Evolutionary conservation across 2,329 filamentous ascomycete species (phyloP).

Genomic region (Fonsecaea multimorphosa): DNA sequence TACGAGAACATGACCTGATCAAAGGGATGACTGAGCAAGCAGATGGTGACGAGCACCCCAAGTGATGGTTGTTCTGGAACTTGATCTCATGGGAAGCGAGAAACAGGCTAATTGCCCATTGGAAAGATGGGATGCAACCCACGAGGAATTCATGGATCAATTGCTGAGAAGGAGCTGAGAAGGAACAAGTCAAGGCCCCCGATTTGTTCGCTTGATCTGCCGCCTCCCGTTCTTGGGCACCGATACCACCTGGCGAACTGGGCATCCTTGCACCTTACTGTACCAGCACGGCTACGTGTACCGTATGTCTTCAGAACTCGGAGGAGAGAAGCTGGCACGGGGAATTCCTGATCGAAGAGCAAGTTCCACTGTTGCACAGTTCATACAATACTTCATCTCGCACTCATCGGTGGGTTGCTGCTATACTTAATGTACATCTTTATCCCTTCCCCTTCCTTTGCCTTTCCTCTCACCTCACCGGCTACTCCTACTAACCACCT

Average conservation of each 20-base stretch:
- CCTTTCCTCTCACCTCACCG: neutral
- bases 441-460: too few relatives aligned
- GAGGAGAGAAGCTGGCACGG: too few relatives aligned
- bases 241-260: too few relatives aligned
- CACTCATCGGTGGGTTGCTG: too few relatives aligned
- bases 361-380: too few relatives aligned
- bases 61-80: neutral
- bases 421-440: neutral
- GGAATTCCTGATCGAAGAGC: too few relatives aligned
- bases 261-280: too few relatives aligned
- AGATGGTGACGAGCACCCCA: too few relatives aligned
- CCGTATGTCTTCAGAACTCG: too few relatives aligned
- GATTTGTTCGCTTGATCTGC: conserved; percentile 10
- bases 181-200: neutral
- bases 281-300: neutral
- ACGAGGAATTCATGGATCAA: conserved; percentile 1
- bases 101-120: conserved; percentile 9
- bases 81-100: neutral
- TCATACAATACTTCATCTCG: neutral
- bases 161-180: conserved; percentile 22
- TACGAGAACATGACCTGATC: neutral
- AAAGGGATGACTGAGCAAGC: neutral
- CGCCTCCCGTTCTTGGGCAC: neutral
- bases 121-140: neutral
- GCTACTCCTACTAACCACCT: too few relatives aligned